phyloP scores from a whole-genome alignment of 768 basidiomycete genomes.

The Clitopilus passeckerianus region DNA sequence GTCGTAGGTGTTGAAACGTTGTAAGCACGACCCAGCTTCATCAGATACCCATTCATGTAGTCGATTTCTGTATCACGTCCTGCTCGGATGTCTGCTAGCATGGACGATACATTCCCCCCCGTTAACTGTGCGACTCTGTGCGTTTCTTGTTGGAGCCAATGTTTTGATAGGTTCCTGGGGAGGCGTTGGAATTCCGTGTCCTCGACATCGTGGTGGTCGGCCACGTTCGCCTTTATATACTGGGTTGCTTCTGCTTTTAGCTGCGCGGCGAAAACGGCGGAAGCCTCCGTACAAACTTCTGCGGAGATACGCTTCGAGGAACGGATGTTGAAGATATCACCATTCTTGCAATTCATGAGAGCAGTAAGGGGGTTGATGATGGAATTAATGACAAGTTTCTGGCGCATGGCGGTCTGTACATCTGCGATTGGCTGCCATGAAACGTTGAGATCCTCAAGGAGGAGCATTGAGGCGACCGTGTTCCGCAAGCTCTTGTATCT shows the following conservation, averaged over 20 bases:
- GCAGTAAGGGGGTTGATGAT: conserved; percentile 86
- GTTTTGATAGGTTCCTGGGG: conserved; percentile 38
- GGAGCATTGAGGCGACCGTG: conserved; percentile 61
- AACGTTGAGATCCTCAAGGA: conserved; percentile 50
- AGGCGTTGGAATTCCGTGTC: conserved; percentile 21
- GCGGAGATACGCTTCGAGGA: conserved; percentile 40
- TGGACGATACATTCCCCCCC: conserved; percentile 70
- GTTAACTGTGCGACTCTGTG: conserved; percentile 54
- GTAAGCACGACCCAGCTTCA: conserved; percentile 53
- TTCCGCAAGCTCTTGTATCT: conserved; percentile 60
- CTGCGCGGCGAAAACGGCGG: conserved; percentile 51
- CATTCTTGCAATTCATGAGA: conserved; percentile 75
- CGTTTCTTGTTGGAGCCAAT: conserved; percentile 51
- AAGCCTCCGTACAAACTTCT: conserved; percentile 69
- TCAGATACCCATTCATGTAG: conserved; percentile 79
- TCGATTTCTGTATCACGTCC: conserved; percentile 73
- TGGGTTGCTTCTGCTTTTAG: conserved; percentile 34
- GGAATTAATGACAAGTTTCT: conserved; percentile 78
- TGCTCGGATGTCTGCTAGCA: conserved; percentile 64
- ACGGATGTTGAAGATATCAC: conserved; percentile 51
- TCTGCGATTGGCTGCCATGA: conserved; percentile 63
- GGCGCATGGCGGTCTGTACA: conserved; percentile 65
- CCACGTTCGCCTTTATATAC: conserved; percentile 24
- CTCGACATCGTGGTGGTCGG: conserved; percentile 20
- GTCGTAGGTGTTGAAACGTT: conserved; percentile 56